Evolutionary conservation across 352 stramenopile genomes (phyloP), one percentile per base, ranked within the genome.

Genomic region (Pythium sukuiense): DNA sequence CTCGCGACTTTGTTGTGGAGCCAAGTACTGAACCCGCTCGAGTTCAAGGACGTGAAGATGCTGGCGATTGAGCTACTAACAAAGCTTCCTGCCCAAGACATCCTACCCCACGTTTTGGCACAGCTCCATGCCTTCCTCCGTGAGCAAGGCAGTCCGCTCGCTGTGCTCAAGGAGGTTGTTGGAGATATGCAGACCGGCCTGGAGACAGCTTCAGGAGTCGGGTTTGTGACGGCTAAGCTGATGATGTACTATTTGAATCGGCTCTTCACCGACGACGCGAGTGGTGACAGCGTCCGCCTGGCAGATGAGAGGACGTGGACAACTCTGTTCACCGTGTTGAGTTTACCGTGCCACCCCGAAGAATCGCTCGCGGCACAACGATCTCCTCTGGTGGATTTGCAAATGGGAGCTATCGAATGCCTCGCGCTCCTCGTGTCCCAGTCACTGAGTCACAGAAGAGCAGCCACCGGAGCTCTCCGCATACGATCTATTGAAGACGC

Each of bases 31-130:
- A 77, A 90, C 55, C 79, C 82, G 6, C 65, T 92, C 49, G 84
- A 92, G 69, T 92, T 84, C 59, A 92, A 92, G 61, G 84, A 92
- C 54, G 73, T 92, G 46, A 92, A 91, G 61, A 86, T 92, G 80
- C 59, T 92, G 0, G 65, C 76, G 7, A 72, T 76, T 6, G 84
- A 92, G 45, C 67, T 82, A 8, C 59, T 91, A 29, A 74, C 77
- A 3, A 88, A 89, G 48, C 71, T 88, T 6, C 53, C 59, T 2
- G 37, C 59, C 18, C 14, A 65, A 1, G 39, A 46, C 6, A 71
- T 90, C 30, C 48, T 83, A 14, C 79, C 80, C 3, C 75, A 80
- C 46, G 72, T 76, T 8, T 54, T 90, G 13, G 30, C 69, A 4
- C 75, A 81, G 20, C 33, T 92, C 9, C 24, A 73, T 33, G 67